These are phyloP conservation scores for Boletus vinaceobasis DNA, from an alignment of 768 basidiomycete genomes.

Conservation along the genomic window DNA sequence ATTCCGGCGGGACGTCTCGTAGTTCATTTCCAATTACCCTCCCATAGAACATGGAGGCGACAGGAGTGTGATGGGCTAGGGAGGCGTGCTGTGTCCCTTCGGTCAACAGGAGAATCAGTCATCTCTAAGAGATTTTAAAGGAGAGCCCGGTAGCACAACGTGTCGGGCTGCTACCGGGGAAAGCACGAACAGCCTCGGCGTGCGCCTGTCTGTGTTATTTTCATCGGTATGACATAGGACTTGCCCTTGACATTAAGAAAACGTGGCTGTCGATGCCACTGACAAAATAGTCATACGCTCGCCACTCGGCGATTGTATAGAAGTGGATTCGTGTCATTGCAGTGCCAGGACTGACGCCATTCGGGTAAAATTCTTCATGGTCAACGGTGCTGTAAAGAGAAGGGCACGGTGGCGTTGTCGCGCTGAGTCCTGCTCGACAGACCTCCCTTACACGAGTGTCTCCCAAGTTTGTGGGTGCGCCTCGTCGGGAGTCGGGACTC, in stretches of 20 bases:
- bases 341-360: slow-evolving; percentile 13
- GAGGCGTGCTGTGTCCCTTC: slow-evolving; percentile 13
- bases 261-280: slow-evolving; percentile 21
- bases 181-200: slow-evolving; percentile 25
- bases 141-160: slow-evolving; percentile 18
- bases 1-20: slow-evolving; percentile 28
- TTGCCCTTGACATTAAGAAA: slow-evolving; percentile 23
- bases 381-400: slow-evolving; percentile 11
- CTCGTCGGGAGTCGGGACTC: background rate
- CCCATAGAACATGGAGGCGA: slow-evolving; percentile 22
- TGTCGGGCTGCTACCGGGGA: slow-evolving; percentile 16
- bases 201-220: slow-evolving; percentile 17
- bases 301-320: slow-evolving; percentile 14
- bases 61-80: slow-evolving; percentile 15
- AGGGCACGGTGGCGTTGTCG: background rate
- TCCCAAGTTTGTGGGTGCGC: slow-evolving; percentile 3
- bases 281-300: slow-evolving; percentile 6
- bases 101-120: slow-evolving; percentile 16
- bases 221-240: slow-evolving; percentile 10
- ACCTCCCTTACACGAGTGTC: background rate
- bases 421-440: no score
- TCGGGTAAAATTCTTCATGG: slow-evolving; percentile 7
- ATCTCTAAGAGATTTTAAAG: slow-evolving; percentile 26
- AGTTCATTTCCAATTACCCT: slow-evolving; percentile 32
- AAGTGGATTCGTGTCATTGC: slow-evolving; percentile 18